Evolutionary conservation across 2,329 filamentous ascomycete genomes (phyloP), one percentile per base, ranked within the genome.

Genomic region (Paraphoma sp.): DNA sequence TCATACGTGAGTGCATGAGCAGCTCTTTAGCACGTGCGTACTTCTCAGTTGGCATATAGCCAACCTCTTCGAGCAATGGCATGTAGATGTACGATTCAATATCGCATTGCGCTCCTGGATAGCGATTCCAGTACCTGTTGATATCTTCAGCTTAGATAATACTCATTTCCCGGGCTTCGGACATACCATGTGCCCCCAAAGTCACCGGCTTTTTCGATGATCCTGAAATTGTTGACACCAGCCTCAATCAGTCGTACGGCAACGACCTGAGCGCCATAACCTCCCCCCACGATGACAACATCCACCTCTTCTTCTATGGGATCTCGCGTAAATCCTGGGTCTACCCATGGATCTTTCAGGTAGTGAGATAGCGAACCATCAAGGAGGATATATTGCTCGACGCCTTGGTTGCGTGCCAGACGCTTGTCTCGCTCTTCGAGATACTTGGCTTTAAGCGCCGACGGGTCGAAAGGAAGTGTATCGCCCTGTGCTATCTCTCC

Each of bases 21-120:
- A 87, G 56, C 60, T 85, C 83, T 2, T 70, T 61, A 0, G 79
- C 82, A 9, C 72, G 72, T 0, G 79, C 72, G 59, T 83, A 84
- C 42, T 79, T 78, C 43, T 83, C 76, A 14, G 76, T 82, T 0
- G 86, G 87, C 68, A 87, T 80, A 64, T 86, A 87, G 1, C 56
- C 64, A 3, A 67, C 48, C 45, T 72, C 68, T 38, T 71, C 67
- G 3, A 69, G 59, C 9, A 69, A 31, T 1, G 70, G 68, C 69
- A 71, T 71, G 43, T 72, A 69, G 29, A 70, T 69, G 45, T 71
- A 72, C 6, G 65, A 67, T 50, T 71, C 68, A 40, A 71, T 68
- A 38, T 71, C 70, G 52, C 68, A 71, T 40, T 65, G 62, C 3
- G 64, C 64, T 18, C 65, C 64, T 12, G 65, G 68, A 46, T 68